These are phyloP conservation scores for Coniferiporia weirii DNA, from an alignment of 1,284 basidiomycete genomes.

Conservation along the genomic window DNA sequence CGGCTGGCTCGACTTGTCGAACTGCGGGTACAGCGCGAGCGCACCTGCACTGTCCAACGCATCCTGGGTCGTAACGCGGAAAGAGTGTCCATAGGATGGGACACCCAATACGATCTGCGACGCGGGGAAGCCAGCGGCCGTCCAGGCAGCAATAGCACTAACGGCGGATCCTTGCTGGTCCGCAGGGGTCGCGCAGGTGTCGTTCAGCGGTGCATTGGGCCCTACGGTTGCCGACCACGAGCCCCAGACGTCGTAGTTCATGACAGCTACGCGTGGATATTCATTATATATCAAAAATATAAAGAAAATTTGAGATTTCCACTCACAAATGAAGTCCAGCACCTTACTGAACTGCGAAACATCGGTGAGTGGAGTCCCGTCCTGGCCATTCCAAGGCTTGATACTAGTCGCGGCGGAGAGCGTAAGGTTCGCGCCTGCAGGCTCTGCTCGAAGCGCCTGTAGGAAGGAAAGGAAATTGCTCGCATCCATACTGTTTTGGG, in stretches of 20 bases:
- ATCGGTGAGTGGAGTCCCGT: slow-evolving; percentile 55
- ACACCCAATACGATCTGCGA: slow-evolving; percentile 79
- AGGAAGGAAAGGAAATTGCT: slow-evolving; percentile 73
- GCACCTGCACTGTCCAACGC: slow-evolving; percentile 1
- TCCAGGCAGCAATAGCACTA: slow-evolving; percentile 72
- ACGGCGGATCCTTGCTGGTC: slow-evolving; percentile 72
- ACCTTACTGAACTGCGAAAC: slow-evolving; percentile 65
- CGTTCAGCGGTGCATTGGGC: slow-evolving; percentile 77
- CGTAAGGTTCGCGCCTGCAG: slow-evolving; percentile 53
- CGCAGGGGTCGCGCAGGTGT: slow-evolving; percentile 56
- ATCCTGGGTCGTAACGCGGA: slow-evolving; percentile 34
- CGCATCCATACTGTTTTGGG: slow-evolving; percentile 56
- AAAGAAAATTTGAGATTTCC: not conserved
- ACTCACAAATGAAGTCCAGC: slow-evolving; percentile 62
- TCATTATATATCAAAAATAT: not conserved
- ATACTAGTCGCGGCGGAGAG: slow-evolving; percentile 73
- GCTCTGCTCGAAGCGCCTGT: slow-evolving; percentile 57
- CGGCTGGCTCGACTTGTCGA: slow-evolving; percentile 39
- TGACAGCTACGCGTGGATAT: slow-evolving; percentile 42
- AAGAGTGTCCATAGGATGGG: slow-evolving; percentile 71
- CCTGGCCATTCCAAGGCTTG: slow-evolving; percentile 57
- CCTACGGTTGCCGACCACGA: slow-evolving; percentile 48
- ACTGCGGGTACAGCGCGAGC: slow-evolving; percentile 46
- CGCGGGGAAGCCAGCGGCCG: slow-evolving; percentile 70
- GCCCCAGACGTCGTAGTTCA: slow-evolving; percentile 86